Conservation (phyloP, 2,329 filamentous ascomycete genomes). For the Periglandula ipomoeae region DNA sequence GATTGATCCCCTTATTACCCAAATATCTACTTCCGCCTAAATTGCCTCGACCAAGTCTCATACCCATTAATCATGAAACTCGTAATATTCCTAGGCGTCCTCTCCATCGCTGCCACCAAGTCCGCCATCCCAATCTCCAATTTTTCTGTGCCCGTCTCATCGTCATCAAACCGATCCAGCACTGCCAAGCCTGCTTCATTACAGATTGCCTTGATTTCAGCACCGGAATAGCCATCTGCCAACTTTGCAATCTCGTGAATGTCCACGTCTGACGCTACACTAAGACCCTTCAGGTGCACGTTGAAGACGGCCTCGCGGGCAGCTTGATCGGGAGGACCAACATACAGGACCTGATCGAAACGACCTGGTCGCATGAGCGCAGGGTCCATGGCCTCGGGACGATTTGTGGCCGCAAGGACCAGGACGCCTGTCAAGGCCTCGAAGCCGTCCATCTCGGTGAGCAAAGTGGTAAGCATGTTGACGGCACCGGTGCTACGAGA, state of each 20-base stretch:
- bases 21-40: constrained; percentile 16
- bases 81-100: constrained; percentile 50
- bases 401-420: constrained; percentile 85
- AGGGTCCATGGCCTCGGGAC: constrained; percentile 75
- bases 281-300: constrained; percentile 54
- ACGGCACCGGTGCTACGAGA: constrained; percentile 41
- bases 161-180: constrained; percentile 25
- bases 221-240: constrained; percentile 75
- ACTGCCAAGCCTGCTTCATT: constrained; percentile 35
- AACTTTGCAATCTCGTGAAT: constrained; percentile 49
- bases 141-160: constrained; percentile 17
- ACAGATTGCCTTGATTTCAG: constrained; percentile 59
- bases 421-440: constrained; percentile 75
- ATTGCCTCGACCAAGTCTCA: constrained; percentile 42
- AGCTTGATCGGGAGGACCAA: constrained; percentile 65
- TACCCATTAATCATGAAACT: constrained; percentile 48
- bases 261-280: constrained; percentile 55
- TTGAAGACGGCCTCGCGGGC: constrained; percentile 70
- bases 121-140: constrained; percentile 33
- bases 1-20: too few relatives aligned
- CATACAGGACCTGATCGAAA: constrained; percentile 78
- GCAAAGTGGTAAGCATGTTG: constrained; percentile 78
- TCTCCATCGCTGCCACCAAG: constrained; percentile 31
- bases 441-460: constrained; percentile 96
- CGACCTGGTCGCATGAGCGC: constrained; percentile 79